Evolutionary conservation across 495 filamentous ascomycete genomes (phyloP), one percentile per base, ranked within the genome.

Genomic region (Penicillium diatomitis): DNA sequence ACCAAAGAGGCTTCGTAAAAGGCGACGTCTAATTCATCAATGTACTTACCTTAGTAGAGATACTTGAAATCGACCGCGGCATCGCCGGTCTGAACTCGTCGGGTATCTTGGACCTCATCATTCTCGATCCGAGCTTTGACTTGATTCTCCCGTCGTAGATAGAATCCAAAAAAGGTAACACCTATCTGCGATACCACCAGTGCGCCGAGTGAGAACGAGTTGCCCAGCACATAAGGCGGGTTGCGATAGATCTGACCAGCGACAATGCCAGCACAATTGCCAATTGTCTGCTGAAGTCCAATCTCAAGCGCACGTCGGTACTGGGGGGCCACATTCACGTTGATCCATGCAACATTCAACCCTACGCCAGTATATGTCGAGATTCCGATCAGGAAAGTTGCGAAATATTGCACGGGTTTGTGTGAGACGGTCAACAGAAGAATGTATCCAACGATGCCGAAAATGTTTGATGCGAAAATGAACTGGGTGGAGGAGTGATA

Each of bases 201-300:
- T 1, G 73, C 51, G 0, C 68, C 74, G n/a, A 78, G 49, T 0
- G 71, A 74, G 42, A 77, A 78, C 5, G 60, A 50, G 41, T 79
- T 72, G 0, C 76, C 76, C 6, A 79, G 53, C 8, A 71, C 64
- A 49, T 77, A 80, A 5, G 77, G 76, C n/a, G 66, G 57, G 0
- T 52, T 62, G 6, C 73, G 65, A 55, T 79, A 80, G 1, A 80
- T 68, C 51, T 80, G 76, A 0, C 73, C 73, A 0, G 72, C 72
- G 5, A 80, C 69, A 12, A 80, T 72, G 7, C 74, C 76, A 0
- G 77, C 79, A 11, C 69, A 73, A 44, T 82, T 83, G 0, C 74
- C 80, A 11, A 82, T 67, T 0, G 79, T 85, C 28, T 77, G 71
- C 43, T 82, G 77, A 30, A 82, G 51, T 1, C 79, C 79, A 46